Percentiles rank a stretch among this genome's conserved stretches.
Evolutionary conservation across 352 stramenopile genomes (phyloP).

Genomic region (Pythium periplocum): DNA sequence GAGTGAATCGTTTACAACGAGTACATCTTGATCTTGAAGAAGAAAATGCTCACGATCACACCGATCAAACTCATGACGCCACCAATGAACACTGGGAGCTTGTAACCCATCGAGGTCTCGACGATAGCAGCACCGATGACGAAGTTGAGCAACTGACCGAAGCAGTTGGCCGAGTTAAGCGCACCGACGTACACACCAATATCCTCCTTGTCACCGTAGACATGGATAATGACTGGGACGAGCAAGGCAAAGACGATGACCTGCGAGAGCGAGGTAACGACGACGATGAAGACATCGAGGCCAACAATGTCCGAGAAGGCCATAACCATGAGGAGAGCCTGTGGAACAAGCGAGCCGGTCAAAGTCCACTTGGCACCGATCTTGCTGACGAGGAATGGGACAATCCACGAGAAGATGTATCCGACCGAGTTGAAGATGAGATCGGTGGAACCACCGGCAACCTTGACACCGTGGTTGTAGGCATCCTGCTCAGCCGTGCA

Average conservation of each 20-base stretch:
- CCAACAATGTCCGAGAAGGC: slow-evolving; percentile 34
- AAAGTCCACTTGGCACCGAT: slow-evolving; percentile 38
- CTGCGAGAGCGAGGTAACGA: slow-evolving; percentile 43
- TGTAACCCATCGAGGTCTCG: slow-evolving; percentile 31
- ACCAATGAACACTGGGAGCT: slow-evolving; percentile 31
- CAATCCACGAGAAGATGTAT: slow-evolving; percentile 42
- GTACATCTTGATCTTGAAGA: slow-evolving; percentile 21
- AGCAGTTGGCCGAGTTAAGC: too few relatives aligned
- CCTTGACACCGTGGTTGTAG: slow-evolving; percentile 53
- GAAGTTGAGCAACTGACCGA: slow-evolving; percentile 29
- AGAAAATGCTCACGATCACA: slow-evolving; percentile 16
- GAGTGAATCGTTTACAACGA: slow-evolving; percentile 20
- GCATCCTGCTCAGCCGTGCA: slow-evolving; percentile 27
- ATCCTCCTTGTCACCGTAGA: slow-evolving; percentile 18
- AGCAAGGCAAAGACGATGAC: slow-evolving; percentile 18
- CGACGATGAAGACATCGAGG: slow-evolving; percentile 42
- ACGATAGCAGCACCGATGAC: slow-evolving; percentile 25
- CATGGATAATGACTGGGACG: slow-evolving; percentile 2
- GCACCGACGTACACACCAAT: slow-evolving; percentile 20
- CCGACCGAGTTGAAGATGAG: slow-evolving; percentile 49
- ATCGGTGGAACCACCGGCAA: slow-evolving; percentile 40
- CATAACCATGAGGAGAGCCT: slow-evolving; percentile 49
- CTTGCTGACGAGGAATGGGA: slow-evolving; percentile 38
- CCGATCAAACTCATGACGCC: slow-evolving; percentile 29
- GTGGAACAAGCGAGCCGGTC: slow-evolving; percentile 34